Conservation (phyloP, 345 rosid genomes). For the Barbarea vulgaris region DNA sequence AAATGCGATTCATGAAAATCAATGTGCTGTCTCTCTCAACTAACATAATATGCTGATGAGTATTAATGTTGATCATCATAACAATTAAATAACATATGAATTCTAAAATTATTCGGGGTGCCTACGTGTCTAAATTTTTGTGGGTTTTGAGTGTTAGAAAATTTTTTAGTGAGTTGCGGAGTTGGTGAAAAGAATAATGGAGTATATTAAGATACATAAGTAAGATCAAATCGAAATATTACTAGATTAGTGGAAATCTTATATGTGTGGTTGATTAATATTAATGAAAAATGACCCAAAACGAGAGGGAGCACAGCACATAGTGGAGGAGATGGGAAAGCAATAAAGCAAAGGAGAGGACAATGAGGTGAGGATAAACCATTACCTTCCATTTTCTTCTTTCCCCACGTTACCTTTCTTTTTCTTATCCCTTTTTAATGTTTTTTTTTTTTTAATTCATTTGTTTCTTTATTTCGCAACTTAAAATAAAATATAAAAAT, state of each 20-base stretch:
- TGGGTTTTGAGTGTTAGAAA: not conserved
- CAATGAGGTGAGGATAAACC: conserved; percentile 37
- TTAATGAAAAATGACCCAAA: not conserved
- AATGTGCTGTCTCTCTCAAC: conserved; percentile 8
- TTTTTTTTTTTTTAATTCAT: not conserved
- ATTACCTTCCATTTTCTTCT: conserved; percentile 32
- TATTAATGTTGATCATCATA: conserved; percentile 10
- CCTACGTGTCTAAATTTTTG: conserved; percentile 1
- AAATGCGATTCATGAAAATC: not conserved
- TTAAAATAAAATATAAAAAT: not conserved
- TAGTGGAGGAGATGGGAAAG: conserved; percentile 34
- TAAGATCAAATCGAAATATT: conserved; percentile 9
- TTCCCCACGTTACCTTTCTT: conserved; percentile 37
- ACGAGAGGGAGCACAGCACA: conserved; percentile 36
- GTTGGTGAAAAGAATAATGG: not conserved
- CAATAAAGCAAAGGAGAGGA: conserved; percentile 34
- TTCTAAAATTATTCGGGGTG: not conserved
- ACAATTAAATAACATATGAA: not conserved
- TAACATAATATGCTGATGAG: not conserved
- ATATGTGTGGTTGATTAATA: not conserved
- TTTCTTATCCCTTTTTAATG: conserved; percentile 24
- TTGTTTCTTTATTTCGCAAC: not conserved
- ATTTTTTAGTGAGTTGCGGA: not conserved
- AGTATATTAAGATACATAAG: not conserved
- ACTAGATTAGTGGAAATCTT: conserved; percentile 12